phyloP scores from a whole-genome alignment of 805 yeast species.

The Spathaspora sp. region DNA sequence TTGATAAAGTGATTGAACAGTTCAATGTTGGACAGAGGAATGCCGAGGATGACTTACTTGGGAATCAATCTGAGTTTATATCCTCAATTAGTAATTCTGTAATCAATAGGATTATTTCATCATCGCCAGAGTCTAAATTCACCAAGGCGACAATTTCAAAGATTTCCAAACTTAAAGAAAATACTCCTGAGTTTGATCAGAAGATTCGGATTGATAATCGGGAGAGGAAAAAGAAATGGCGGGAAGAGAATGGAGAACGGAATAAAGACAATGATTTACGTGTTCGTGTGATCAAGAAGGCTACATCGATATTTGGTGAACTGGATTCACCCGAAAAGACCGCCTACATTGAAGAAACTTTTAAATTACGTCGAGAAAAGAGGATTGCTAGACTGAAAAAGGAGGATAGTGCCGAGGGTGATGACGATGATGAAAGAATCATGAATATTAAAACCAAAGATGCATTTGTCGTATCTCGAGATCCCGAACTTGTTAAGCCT shows the following conservation, averaged over 20 bases:
- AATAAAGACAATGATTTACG: constrained; percentile 87
- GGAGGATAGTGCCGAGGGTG: constrained; percentile 14
- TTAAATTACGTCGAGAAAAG: constrained; percentile 58
- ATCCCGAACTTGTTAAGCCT: constrained; percentile 21
- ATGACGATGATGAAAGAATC: neutral
- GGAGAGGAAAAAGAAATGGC: constrained; percentile 78
- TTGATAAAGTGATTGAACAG: constrained; percentile 2
- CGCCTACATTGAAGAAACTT: constrained; percentile 75
- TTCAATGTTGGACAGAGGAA: neutral
- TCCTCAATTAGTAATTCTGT: constrained; percentile 16
- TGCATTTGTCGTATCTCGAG: constrained; percentile 9
- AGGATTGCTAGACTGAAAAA: constrained; percentile 47
- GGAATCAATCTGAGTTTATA: constrained; percentile 8
- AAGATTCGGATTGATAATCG: constrained; percentile 65
- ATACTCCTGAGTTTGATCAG: constrained; percentile 45
- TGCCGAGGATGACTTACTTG: neutral
- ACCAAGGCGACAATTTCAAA: constrained; percentile 11
- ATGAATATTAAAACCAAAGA: neutral
- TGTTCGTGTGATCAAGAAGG: constrained; percentile 72
- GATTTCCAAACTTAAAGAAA: constrained; percentile 23
- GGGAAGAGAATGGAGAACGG: constrained; percentile 72
- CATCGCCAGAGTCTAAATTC: constrained; percentile 16
- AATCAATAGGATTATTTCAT: constrained; percentile 21
- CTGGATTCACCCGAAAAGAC: constrained; percentile 47
- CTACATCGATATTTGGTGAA: constrained; percentile 62